These are phyloP conservation scores for Ustilago trichophora DNA, from an alignment of 1,284 basidiomycete genomes.

Conservation along the genomic window DNA sequence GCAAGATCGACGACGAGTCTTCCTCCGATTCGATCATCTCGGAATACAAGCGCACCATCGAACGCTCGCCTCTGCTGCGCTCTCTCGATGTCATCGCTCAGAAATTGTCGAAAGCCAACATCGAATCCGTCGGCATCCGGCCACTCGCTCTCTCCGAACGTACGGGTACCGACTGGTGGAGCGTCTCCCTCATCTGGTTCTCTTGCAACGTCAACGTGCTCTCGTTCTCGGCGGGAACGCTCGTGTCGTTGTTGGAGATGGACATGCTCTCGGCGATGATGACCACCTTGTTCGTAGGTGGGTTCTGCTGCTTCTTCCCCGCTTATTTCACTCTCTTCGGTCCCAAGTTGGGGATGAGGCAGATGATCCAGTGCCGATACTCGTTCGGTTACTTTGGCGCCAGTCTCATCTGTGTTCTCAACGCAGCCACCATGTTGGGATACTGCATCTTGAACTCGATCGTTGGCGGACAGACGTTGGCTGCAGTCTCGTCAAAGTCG, in stretches of 20 bases:
- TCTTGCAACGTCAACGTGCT: slow-evolving; percentile 61
- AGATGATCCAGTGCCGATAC: slow-evolving; percentile 72
- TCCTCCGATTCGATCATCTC: slow-evolving; percentile 25
- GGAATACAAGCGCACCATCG: slow-evolving; percentile 32
- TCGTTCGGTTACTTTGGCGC: slow-evolving; percentile 73
- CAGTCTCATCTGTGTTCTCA: slow-evolving; percentile 71
- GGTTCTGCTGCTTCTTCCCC: slow-evolving; percentile 63
- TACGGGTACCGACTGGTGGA: slow-evolving; percentile 68
- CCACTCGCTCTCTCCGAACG: slow-evolving; percentile 40
- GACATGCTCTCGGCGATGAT: slow-evolving; percentile 69
- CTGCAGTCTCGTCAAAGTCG: slow-evolving; percentile 65
- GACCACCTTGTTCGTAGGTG: slow-evolving; percentile 66
- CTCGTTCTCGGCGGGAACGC: slow-evolving; percentile 73
- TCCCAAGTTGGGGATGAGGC: slow-evolving; percentile 73
- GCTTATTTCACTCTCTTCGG: slow-evolving; percentile 69
- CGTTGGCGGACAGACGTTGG: slow-evolving; percentile 68
- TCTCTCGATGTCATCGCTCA: slow-evolving; percentile 21
- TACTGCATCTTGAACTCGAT: slow-evolving; percentile 74
- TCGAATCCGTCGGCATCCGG: slow-evolving; percentile 52
- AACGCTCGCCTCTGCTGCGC: slow-evolving; percentile 8
- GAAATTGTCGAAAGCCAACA: slow-evolving; percentile 18
- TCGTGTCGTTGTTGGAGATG: slow-evolving; percentile 72
- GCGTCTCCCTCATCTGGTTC: slow-evolving; percentile 64
- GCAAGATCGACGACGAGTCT: slow-evolving; percentile 4
- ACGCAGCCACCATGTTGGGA: slow-evolving; percentile 50